Evolutionary conservation across 768 basidiomycete species (phyloP).

Genomic region (Podaxis carcinomalis): DNA sequence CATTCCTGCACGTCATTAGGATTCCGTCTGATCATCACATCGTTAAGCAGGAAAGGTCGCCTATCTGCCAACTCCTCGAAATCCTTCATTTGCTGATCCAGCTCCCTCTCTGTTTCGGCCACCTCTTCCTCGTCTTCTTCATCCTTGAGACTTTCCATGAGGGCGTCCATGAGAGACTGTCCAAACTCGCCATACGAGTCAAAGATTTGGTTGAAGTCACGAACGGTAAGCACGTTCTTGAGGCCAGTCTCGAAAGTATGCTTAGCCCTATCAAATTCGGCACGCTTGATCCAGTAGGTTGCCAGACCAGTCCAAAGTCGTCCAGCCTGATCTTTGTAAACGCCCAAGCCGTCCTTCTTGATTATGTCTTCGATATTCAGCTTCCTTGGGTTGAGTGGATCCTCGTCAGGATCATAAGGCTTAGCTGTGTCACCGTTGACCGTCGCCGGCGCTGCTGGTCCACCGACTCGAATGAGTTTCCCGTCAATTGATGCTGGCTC

Average conservation of each 20-base stretch:
- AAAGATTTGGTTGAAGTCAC: slow-evolving; percentile 97
- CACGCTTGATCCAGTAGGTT: slow-evolving; percentile 97
- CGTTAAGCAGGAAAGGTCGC: slow-evolving; percentile 93
- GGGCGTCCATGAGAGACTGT: slow-evolving; percentile 81
- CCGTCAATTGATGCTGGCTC: slow-evolving; percentile 41
- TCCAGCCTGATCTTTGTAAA: slow-evolving; percentile 97
- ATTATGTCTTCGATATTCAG: slow-evolving; percentile 88
- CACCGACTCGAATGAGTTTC: slow-evolving; percentile 67
- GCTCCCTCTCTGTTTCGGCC: slow-evolving; percentile 74
- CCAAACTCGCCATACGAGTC: slow-evolving; percentile 95
- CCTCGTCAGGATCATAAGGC: slow-evolving; percentile 78
- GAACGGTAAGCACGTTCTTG: slow-evolving; percentile 79
- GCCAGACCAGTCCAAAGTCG: slow-evolving; percentile 94
- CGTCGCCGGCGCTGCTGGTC: slow-evolving; percentile 52
- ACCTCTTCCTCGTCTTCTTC: slow-evolving; percentile 84
- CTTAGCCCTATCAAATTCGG: slow-evolving; percentile 89
- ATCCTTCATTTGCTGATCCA: slow-evolving; percentile 86
- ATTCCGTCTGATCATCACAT: slow-evolving; percentile 89
- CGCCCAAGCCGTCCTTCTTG: slow-evolving; percentile 74
- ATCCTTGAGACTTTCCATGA: slow-evolving; percentile 83
- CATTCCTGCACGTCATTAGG: slow-evolving; percentile 98
- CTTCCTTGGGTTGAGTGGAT: slow-evolving; percentile 62
- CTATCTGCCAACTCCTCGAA: slow-evolving; percentile 95
- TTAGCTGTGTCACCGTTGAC: slow-evolving; percentile 45
- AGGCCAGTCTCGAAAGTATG: slow-evolving; percentile 87